Percentiles rank a stretch among this genome's conserved stretches.
Conservation (phyloP, 1,139 yeast genomes). For the Geotrichum klebahnii region DNA sequence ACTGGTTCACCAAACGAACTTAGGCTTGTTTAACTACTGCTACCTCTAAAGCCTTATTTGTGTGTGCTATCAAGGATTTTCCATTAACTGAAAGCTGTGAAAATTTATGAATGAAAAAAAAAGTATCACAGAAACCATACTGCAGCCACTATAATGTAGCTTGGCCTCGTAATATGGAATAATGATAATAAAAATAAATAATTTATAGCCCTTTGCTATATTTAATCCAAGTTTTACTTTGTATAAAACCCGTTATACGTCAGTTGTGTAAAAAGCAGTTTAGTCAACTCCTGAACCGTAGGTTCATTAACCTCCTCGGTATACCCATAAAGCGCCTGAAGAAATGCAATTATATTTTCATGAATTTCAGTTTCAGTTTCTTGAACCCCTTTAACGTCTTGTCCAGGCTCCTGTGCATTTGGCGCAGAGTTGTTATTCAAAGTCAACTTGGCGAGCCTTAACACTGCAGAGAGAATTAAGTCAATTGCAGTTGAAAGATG, state of each 20-base stretch:
- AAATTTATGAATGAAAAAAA: no score
- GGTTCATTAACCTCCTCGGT: neutral
- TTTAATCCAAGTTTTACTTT: neutral
- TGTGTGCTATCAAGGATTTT: no score
- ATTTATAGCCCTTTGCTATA: neutral
- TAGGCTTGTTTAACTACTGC: no score
- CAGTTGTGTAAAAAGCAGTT: slow-evolving; percentile 1
- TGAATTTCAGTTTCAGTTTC: neutral
- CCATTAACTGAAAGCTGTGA: no score
- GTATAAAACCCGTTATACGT: neutral
- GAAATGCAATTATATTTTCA: neutral
- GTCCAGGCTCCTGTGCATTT: no score
- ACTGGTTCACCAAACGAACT: no score
- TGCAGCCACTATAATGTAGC: no score
- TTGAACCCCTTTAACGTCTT: neutral
- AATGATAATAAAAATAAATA: neutral
- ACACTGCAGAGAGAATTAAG: neutral
- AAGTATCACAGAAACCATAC: no score
- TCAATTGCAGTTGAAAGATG: neutral
- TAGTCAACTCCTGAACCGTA: neutral
- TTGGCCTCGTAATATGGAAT: no score
- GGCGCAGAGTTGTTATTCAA: neutral
- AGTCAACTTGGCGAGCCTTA: slow-evolving; percentile 1
- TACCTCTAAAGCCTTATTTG: no score
- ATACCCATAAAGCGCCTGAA: neutral